Conservation (phyloP, 208 protist genomes). For the Acanthamoeba rhysodes region DNA sequence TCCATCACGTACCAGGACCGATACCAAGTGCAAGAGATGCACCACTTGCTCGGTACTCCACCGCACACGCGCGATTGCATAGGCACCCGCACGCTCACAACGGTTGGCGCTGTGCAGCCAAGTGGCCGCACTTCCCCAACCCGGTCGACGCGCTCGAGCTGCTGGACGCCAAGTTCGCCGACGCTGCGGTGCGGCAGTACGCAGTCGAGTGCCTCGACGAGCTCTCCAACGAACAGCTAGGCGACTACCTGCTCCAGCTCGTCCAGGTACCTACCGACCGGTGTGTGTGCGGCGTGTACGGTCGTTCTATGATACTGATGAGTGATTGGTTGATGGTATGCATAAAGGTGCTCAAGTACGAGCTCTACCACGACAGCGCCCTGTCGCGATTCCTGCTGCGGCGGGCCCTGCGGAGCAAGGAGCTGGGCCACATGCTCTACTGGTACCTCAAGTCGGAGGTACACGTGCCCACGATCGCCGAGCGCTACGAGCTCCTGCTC, state of each 20-base stretch:
- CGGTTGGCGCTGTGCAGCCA: slow-evolving; percentile 41
- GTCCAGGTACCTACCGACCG: slow-evolving; percentile 9
- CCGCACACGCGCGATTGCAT: neutral
- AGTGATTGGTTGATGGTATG: slow-evolving; percentile 77
- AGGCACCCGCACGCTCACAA: too few relatives aligned
- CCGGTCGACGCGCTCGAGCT: slow-evolving; percentile 88
- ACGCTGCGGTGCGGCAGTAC: slow-evolving; percentile 79
- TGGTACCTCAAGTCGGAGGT: slow-evolving; percentile 79
- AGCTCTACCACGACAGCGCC: slow-evolving; percentile 90
- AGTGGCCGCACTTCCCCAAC: slow-evolving; percentile 51
- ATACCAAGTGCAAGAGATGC: slow-evolving; percentile 76
- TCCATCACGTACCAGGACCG: slow-evolving; percentile 78
- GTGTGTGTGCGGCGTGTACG: slow-evolving; percentile 79
- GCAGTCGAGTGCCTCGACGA: slow-evolving; percentile 86
- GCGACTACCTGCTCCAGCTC: slow-evolving; percentile 88
- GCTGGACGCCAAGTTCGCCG: slow-evolving; percentile 90
- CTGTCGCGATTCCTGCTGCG: slow-evolving; percentile 91
- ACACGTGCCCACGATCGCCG: slow-evolving; percentile 81
- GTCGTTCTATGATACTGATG: slow-evolving; percentile 93
- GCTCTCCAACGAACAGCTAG: slow-evolving; percentile 85
- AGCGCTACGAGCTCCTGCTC: slow-evolving; percentile 87
- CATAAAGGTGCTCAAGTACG: slow-evolving; percentile 91
- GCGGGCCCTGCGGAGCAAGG: slow-evolving; percentile 87
- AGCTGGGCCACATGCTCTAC: slow-evolving; percentile 57
- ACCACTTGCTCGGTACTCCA: slow-evolving; percentile 68